Evolutionary conservation across 208 protist species (phyloP).

Genomic region (Leishmania amazonensis): DNA sequence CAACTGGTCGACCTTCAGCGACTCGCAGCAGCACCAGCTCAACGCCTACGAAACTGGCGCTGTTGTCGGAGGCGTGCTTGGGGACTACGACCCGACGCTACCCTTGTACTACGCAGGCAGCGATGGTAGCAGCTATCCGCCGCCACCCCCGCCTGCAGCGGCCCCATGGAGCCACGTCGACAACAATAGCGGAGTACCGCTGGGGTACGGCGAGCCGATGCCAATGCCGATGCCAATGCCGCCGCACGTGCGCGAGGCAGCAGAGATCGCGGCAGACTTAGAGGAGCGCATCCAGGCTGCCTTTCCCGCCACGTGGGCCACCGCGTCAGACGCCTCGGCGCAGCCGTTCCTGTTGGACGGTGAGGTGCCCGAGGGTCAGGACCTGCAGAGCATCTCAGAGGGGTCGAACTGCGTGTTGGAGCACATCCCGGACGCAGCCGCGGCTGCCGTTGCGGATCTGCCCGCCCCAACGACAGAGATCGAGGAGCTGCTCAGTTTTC

Average conservation of each 20-base stretch:
- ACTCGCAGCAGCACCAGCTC: background rate
- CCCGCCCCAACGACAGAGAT: constrained; percentile 51
- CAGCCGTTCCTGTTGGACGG: constrained; percentile 15
- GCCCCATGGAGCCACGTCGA: constrained; percentile 1
- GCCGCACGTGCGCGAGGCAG: constrained; percentile 25
- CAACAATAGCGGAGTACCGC: background rate
- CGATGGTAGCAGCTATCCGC: background rate
- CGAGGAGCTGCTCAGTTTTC: constrained; percentile 46
- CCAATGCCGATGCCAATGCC: constrained; percentile 7
- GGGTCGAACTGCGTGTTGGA: constrained; percentile 9
- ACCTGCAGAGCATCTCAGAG: background rate
- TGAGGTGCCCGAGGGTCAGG: background rate
- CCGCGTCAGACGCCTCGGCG: background rate
- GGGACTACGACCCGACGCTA: background rate
- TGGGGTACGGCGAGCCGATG: constrained; percentile 6
- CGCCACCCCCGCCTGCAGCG: background rate
- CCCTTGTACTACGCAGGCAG: constrained; percentile 3
- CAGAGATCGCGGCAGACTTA: constrained; percentile 39
- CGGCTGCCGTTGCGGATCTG: constrained; percentile 7
- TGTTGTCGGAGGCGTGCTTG: constrained; percentile 2
- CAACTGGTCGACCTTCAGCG: background rate
- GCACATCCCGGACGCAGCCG: constrained; percentile 4
- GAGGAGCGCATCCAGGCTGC: constrained; percentile 48
- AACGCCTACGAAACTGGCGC: background rate
- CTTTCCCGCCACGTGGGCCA: constrained; percentile 39